Conservation (phyloP, 257 asterid species). For the Nemophila menziesii region DNA sequence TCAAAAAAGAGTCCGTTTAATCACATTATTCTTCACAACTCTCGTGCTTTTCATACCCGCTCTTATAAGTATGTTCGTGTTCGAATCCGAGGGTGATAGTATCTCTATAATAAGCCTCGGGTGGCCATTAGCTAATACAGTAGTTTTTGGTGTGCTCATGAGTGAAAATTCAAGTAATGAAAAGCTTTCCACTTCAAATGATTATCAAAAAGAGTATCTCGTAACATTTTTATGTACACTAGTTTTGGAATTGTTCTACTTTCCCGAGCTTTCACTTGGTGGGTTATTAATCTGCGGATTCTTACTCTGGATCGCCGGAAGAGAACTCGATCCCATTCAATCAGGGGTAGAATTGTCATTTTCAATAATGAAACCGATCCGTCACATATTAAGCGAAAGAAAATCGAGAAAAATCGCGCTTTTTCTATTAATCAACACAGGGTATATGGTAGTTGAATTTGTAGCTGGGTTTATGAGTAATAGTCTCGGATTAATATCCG, state of each 20-base stretch:
- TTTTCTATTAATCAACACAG: conserved; percentile 74
- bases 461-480: conserved; percentile 92
- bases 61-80: conserved; percentile 65
- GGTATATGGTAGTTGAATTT: conserved; percentile 91
- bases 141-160: conserved; percentile 83
- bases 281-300: conserved; percentile 75
- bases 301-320: conserved; percentile 60
- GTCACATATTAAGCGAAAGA: conserved; percentile 80
- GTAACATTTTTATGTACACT: conserved; percentile 62
- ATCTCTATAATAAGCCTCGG: conserved; percentile 42
- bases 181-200: conserved; percentile 40
- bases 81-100: conserved; percentile 76
- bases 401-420: conserved; percentile 88
- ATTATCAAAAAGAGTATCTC: conserved; percentile 56
- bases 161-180: conserved; percentile 73
- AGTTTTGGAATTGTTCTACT: conserved; percentile 70
- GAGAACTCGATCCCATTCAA: conserved; percentile 60
- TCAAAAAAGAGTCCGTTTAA: conserved; percentile 44
- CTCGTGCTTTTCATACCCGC: conserved; percentile 58
- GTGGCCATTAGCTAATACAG: conserved; percentile 86
- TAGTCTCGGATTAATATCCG: conserved; percentile 97
- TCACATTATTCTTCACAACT: conserved; percentile 64
- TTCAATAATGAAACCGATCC: conserved; percentile 66
- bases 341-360: conserved; percentile 59
- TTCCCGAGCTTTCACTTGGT: conserved; percentile 78